Conservation (phyloP, 2,329 filamentous ascomycete species). For the Colletotrichum graminicola region DNA sequence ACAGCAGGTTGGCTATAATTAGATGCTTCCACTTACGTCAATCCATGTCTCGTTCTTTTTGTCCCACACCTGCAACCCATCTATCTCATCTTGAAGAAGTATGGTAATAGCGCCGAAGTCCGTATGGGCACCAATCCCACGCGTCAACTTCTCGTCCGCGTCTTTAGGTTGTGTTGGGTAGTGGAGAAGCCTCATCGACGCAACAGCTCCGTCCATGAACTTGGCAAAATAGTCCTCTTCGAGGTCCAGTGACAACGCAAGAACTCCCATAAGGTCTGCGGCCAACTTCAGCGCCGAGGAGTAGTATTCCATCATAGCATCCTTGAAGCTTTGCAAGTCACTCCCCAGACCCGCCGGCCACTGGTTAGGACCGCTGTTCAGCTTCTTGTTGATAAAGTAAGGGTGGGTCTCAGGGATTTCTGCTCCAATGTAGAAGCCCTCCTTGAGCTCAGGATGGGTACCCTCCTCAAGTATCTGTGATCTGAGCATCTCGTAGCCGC, state of each 20-base stretch:
- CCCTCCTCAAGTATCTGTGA: constrained; percentile 60
- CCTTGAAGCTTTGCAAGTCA: constrained; percentile 51
- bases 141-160: constrained; percentile 49
- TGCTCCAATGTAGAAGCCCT: constrained; percentile 56
- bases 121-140: constrained; percentile 63
- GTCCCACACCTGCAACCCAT: constrained; percentile 66
- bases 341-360: constrained; percentile 55
- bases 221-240: constrained; percentile 57
- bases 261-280: constrained; percentile 54
- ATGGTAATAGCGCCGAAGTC: constrained; percentile 70
- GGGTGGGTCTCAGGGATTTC: constrained; percentile 58
- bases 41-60: constrained; percentile 58
- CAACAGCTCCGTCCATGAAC: constrained; percentile 59
- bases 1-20: neutral
- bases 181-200: constrained; percentile 60
- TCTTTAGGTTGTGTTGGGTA: constrained; percentile 59
- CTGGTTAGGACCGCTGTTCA: constrained; percentile 56
- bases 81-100: constrained; percentile 63
- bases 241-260: constrained; percentile 57
- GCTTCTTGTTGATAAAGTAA: constrained; percentile 55
- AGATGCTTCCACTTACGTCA: constrained; percentile 46
- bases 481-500: constrained; percentile 63
- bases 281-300: constrained; percentile 55
- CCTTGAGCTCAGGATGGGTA: constrained; percentile 61
- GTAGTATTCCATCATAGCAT: constrained; percentile 56